Base-by-base conservation (phyloP, 331 rosid species). In the Saraca asoca region DNA sequence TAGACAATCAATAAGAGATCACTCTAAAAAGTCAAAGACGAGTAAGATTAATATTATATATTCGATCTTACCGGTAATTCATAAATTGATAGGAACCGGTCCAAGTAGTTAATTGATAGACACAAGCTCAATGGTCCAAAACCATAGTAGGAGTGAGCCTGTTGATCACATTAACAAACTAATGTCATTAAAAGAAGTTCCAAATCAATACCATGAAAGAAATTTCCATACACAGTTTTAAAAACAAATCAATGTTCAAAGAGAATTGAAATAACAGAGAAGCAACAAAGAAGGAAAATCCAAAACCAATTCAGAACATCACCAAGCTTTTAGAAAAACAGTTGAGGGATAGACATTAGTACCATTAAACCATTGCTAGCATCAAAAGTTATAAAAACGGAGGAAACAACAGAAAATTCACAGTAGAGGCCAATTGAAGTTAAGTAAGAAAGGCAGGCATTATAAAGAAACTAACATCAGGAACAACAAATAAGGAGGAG, bases 31-130 rank as follows among this genome's bases (percentile, higher is more conserved):
- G 8, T 5, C 61, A 17, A 64, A 72, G 29, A 67, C 33, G 63
- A 19, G 39, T 18, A 69, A 48, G 52, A 10, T 50, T 61, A n/a
- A 5, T 16, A 16, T 46, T 20, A 37, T 54, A 54, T 29, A 45
- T 39, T 52, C 10, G 41, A 76, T 75, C 96, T 87, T 80, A 88
- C 98, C 56, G 81, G 84, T 38, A 82, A 76, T 59, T 84, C 72
- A 73, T 75, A 55, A 5, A 68, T 37, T 16, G 97, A 88, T 50
- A 88, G 83, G 75, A 86, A 86, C 51, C 97, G 91, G 75, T 91
- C 97, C 76, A 83, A 69, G 83, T 91, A 91, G 77, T 88, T 91
- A 72, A 82, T 78, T 13, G 88, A 74, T 18, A 88, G 85, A 75
- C 76, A 81, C 13, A 85, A 39, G 78, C 81, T 71, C 44, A 62